Evolutionary conservation across 2,329 filamentous ascomycete genomes (phyloP), one percentile per base, ranked within the genome.

Genomic region (Paraphaeosphaeria sporulosa): DNA sequence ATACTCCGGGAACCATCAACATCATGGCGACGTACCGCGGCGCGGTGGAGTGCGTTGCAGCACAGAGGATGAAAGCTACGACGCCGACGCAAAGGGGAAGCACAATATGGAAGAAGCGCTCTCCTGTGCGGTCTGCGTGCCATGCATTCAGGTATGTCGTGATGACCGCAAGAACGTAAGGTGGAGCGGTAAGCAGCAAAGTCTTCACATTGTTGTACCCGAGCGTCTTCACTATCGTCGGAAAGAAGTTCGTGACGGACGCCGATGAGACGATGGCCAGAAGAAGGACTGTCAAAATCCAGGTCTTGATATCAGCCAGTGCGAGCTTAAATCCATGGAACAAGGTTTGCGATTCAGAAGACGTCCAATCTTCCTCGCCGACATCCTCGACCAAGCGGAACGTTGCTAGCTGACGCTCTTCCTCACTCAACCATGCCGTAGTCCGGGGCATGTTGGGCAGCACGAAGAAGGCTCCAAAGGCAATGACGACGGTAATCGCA

Each of bases 11-110:
- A 44, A 85, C 82, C 87, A 93, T 92, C 42, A 92, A 80, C 84
- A 92, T 88, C 84, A 92, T 92, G 32, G 87, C 83, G 9, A 90
- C 76, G 64, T 93, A 93, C 38, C 90, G 83, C 0, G 89, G 86
- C 0, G 82, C 89, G 0, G 84, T 81, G 2, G 80, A 73, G 0
- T 83, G 87, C 0, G 90, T 91, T 0, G 86, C 80, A 1, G 88
- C 89, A 8, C 87, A 87, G 53, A 92, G 81, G 66, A 93, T 89
- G 77, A 90, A 93, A 3, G 87, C 85, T 0, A 79, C 78, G 3
- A 92, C 81, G 15, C 86, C 86, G 44, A 91, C 79, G 58, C 81
- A 84, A 13, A 91, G 81, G 0, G 90, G 89, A 1, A 87, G 58
- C 0, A 83, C 82, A 60, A 92, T 84, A 75, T 93, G 90, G 72